Conservation (phyloP, 768 basidiomycete species). For the Leccinum aurantiacum region DNA sequence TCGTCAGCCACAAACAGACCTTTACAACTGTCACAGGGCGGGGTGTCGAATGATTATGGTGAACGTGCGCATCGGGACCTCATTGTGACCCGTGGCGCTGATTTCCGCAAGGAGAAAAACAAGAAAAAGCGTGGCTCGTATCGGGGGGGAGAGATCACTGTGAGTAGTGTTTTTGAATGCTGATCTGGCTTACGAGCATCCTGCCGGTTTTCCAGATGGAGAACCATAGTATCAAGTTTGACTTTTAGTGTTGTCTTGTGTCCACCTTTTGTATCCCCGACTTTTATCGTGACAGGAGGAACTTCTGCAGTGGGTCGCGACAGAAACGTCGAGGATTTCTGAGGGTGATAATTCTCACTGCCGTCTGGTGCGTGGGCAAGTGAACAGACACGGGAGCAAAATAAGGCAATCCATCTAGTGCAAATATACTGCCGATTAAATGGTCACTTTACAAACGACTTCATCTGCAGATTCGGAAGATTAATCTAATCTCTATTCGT, state of each 20-base stretch:
- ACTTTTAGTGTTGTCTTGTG: conserved; percentile 32
- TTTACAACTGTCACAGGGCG: conserved; percentile 46
- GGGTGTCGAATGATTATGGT: conserved; percentile 78
- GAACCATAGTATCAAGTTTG: conserved; percentile 88
- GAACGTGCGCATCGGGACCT: conserved; percentile 81
- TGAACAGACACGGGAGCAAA: background rate
- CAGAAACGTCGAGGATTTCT: background rate
- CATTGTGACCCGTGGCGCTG: conserved; percentile 89
- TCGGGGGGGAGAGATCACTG: conserved; percentile 92
- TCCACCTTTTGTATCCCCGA: background rate
- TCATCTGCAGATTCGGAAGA: too few species aligned
- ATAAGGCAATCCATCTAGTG: background rate
- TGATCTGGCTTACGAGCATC: conserved; percentile 2
- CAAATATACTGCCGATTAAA: too few species aligned
- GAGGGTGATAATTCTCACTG: background rate
- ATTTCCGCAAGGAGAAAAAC: conserved; percentile 98
- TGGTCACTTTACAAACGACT: too few species aligned
- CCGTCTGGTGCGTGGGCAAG: background rate
- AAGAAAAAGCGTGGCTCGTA: conserved; percentile 98
- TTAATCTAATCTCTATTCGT: too few species aligned
- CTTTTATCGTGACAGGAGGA: background rate
- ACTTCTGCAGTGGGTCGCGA: background rate
- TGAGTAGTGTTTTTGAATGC: conserved; percentile 36
- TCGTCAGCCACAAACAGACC: conserved; percentile 1
- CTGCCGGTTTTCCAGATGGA: conserved; percentile 50